These are phyloP conservation scores for Blastocystis sp. DNA, from an alignment of 352 stramenopile genomes.

Conservation along the genomic window DNA sequence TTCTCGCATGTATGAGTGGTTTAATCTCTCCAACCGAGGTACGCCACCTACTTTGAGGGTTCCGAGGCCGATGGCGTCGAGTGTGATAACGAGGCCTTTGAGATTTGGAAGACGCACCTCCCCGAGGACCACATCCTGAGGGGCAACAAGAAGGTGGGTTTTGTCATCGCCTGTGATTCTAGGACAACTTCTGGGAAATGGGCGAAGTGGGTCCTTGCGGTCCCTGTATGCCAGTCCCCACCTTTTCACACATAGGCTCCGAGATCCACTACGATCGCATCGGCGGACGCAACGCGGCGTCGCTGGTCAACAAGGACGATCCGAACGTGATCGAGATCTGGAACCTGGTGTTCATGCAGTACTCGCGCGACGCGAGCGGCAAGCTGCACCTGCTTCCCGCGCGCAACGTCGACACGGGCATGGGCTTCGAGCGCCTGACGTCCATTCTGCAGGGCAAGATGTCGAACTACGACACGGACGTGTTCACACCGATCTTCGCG, in stretches of 20 bases:
- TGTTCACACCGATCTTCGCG: slow-evolving; percentile 87
- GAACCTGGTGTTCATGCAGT: slow-evolving; percentile 99
- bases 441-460: slow-evolving; percentile 80
- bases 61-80: slow-evolving; percentile 71
- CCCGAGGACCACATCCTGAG: slow-evolving; percentile 65
- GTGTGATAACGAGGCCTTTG: slow-evolving; percentile 79
- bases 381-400: slow-evolving; percentile 77
- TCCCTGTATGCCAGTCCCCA: slow-evolving; percentile 68
- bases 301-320: slow-evolving; percentile 89
- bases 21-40: slow-evolving; percentile 60
- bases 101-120: slow-evolving; percentile 75
- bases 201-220: slow-evolving; percentile 93
- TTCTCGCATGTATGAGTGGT: not conserved
- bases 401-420: slow-evolving; percentile 95
- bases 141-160: slow-evolving; percentile 52
- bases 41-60: slow-evolving; percentile 95
- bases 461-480: slow-evolving; percentile 97
- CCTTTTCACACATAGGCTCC: slow-evolving; percentile 62
- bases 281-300: slow-evolving; percentile 76
- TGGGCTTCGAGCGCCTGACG: slow-evolving; percentile 88
- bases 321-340: slow-evolving; percentile 98
- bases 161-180: slow-evolving; percentile 66
- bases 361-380: slow-evolving; percentile 81
- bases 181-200: slow-evolving; percentile 99
- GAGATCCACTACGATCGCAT: slow-evolving; percentile 99